Conservation (phyloP, 768 basidiomycete genomes). For the Mycena metata region DNA sequence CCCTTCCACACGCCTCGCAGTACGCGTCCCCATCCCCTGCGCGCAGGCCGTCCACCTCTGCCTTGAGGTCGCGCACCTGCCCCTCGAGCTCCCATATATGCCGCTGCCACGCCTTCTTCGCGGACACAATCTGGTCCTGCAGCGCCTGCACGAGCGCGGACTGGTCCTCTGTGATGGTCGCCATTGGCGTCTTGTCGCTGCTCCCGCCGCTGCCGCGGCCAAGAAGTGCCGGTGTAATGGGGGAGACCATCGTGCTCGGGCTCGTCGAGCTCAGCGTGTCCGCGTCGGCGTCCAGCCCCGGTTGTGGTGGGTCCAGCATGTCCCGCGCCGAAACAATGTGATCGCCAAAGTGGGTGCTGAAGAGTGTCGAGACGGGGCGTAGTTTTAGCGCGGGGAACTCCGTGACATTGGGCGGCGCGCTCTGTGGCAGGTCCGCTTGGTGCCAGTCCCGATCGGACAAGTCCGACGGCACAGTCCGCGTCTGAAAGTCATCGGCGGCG, state of each 20-base stretch:
- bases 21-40: conserved; percentile 52
- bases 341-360: conserved; percentile 77
- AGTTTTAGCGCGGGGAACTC: conserved; percentile 78
- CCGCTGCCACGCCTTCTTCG: conserved; percentile 77
- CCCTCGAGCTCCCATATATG: conserved; percentile 83
- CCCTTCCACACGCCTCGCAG: conserved; percentile 76
- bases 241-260: conserved; percentile 58
- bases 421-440: conserved; percentile 56
- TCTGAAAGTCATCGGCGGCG: conserved; percentile 43
- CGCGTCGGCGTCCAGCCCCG: conserved; percentile 56
- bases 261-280: conserved; percentile 67
- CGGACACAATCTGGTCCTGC: conserved; percentile 70
- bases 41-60: conserved; percentile 73
- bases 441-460: conserved; percentile 45
- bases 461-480: conserved; percentile 42
- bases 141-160: conserved; percentile 63
- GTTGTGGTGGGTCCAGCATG: conserved; percentile 48
- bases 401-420: conserved; percentile 73
- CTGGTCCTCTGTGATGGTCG: conserved; percentile 55
- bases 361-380: conserved; percentile 82
- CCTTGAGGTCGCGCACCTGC: conserved; percentile 78
- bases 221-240: conserved; percentile 58
- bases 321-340: conserved; percentile 51
- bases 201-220: conserved; percentile 44
- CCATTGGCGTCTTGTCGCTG: conserved; percentile 47